A percentile compares a stretch with the other conserved stretches of the same genome.
phyloP scores from a whole-genome alignment of 208 protist genomes.

The Trypanosoma melophagium region DNA sequence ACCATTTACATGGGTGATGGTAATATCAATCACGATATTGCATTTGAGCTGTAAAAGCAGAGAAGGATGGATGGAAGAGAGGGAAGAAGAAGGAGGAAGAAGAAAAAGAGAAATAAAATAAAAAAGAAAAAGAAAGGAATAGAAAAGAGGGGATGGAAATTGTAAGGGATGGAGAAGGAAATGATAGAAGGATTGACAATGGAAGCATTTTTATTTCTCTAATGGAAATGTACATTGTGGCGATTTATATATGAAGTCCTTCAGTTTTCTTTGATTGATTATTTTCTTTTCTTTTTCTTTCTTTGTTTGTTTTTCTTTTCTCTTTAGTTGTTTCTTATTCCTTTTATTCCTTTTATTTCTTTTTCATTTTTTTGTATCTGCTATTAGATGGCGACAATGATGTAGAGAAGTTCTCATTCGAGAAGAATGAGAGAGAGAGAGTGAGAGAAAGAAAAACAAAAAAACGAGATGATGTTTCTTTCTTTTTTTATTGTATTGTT shows the following conservation, averaged over 20 bases:
- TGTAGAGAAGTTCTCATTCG: no score
- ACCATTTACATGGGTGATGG: conserved; percentile 87
- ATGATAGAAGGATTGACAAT: background rate
- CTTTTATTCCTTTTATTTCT: background rate
- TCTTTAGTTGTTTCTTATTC: background rate
- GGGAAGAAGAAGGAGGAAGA: conserved; percentile 11
- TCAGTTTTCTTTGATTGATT: background rate
- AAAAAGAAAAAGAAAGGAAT: conserved; percentile 4
- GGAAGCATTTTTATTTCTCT: background rate
- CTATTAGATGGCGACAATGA: no score
- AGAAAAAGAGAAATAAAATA: background rate
- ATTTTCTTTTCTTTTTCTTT: background rate
- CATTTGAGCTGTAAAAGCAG: conserved; percentile 63
- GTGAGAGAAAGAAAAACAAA: no score
- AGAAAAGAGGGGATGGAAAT: background rate
- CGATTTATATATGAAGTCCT: background rate
- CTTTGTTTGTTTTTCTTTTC: background rate
- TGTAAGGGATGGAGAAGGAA: background rate
- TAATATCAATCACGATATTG: conserved; percentile 76
- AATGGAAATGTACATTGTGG: background rate
- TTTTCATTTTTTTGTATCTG: no score
- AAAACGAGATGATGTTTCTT: no score
- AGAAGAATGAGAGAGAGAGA: no score
- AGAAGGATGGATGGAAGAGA: background rate
- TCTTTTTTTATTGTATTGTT: no score